Percentiles rank a stretch among this genome's conserved stretches.
These are phyloP conservation scores for Coemansia sp. DNA, from an alignment of 192 early-diverging fungal genomes.

Conservation along the genomic window DNA sequence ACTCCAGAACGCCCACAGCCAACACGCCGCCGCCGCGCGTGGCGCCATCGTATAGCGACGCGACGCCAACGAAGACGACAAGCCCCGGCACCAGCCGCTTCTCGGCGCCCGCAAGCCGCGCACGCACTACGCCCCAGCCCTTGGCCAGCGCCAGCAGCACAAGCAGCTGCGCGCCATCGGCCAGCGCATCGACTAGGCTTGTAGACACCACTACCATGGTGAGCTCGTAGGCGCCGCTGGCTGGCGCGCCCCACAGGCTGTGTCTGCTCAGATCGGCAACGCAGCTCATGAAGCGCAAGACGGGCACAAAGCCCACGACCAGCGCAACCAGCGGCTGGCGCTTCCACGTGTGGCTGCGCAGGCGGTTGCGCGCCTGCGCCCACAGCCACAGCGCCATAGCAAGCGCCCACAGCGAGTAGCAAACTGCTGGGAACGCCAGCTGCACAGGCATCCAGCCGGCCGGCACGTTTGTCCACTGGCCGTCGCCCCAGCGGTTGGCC, in stretches of 20 bases:
- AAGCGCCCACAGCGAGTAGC: slow-evolving; percentile 40
- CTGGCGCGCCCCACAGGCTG: slow-evolving; percentile 15
- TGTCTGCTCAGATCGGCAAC: slow-evolving; percentile 49
- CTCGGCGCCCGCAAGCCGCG: slow-evolving; percentile 40
- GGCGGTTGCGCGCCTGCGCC: slow-evolving; percentile 4
- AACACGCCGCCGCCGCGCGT: slow-evolving; percentile 48
- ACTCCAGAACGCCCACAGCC: slow-evolving; percentile 37
- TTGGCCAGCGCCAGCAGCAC: slow-evolving; percentile 41
- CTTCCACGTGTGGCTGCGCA: background rate
- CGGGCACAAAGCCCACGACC: slow-evolving; percentile 31
- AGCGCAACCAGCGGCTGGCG: slow-evolving; percentile 15
- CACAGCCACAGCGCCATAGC: slow-evolving; percentile 24
- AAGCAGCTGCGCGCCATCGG: slow-evolving; percentile 36
- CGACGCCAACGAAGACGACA: slow-evolving; percentile 37
- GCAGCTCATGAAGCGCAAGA: slow-evolving; percentile 41
- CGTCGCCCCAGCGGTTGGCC: slow-evolving; percentile 50
- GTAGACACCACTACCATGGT: slow-evolving; percentile 47
- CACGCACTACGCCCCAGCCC: slow-evolving; percentile 51
- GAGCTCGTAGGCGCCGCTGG: slow-evolving; percentile 35
- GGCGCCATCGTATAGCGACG: slow-evolving; percentile 46
- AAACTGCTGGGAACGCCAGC: slow-evolving; percentile 25
- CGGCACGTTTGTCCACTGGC: slow-evolving; percentile 45
- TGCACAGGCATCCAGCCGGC: slow-evolving; percentile 55
- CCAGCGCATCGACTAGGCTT: slow-evolving; percentile 48
- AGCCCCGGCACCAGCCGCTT: slow-evolving; percentile 43